Evolutionary conservation across 257 asterid species (phyloP), one percentile per base, ranked within the genome.

Genomic region (Leptodermis oblonga): DNA sequence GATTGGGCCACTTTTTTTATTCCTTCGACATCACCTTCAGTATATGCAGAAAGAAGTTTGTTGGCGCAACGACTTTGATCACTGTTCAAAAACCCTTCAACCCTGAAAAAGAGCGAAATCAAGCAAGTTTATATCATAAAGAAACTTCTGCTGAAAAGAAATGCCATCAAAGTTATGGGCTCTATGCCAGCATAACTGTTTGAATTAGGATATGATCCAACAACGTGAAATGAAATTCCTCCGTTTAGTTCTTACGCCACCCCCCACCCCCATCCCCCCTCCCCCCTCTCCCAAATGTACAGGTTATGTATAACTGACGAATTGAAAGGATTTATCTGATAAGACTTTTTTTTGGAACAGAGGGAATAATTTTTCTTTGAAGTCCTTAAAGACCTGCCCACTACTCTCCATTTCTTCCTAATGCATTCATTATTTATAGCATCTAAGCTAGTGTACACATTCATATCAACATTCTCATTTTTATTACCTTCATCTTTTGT

Each of bases 31-130:
- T 89, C 93, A 42, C 88, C 97, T 46, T 91, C 97, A n/a, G 82
- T 51, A 78, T 91, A 94, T 34, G 98, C 98, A 68, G 92, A 86
- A 45, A 91, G 83, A 74, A 94, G 88, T 79, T 83, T 86, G 68
- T 80, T 80, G 61, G 99, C 97, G 78, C 92, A 90, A 62, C 96
- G 97, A 69, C 83, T 83, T 72, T 94, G 99, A 86, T 94, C 98
- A 46, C 97, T 91, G 82, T 74, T 89, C 78, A 86, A 58, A 83
- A 91, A 94, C 60, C 87, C 86, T 23, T 87, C 96, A 77, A 94
- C 82, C 86, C 98, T 91, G 86, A 74, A 81, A 78, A 68, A 68
- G 62, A 10, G 36, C 55, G 22, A 34, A 23, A 1, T 26, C 6
- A n/a, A 33, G 42, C 34, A 51, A 33, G 15, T 22, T 51, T 4